Conservation (phyloP, 768 basidiomycete species). For the Boletus sp. region DNA sequence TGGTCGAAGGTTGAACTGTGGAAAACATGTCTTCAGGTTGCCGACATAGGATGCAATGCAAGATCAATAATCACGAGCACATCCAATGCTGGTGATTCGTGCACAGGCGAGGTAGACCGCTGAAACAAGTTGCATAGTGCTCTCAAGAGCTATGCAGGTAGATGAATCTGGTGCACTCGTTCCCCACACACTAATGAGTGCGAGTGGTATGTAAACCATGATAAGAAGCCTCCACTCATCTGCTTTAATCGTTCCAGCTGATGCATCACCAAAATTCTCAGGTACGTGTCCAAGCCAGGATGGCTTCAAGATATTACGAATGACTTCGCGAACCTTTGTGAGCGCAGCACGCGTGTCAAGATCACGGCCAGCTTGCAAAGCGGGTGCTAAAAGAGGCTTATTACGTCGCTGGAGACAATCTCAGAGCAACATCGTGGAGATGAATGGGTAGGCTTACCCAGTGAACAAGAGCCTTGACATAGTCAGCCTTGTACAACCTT, state of each 20-base stretch:
- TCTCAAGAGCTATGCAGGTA: conserved; percentile 2
- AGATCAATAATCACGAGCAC: conserved; percentile 7
- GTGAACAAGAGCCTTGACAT: not conserved
- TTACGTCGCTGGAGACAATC: not conserved
- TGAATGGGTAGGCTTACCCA: conserved; percentile 5
- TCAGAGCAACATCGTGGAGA: too few species aligned
- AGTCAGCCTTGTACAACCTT: conserved; percentile 1
- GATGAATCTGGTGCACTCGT: not conserved
- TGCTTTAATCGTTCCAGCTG: conserved; percentile 36
- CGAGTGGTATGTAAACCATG: conserved; percentile 26
- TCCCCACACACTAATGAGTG: conserved; percentile 29
- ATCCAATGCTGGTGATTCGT: conserved; percentile 3
- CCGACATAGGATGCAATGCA: conserved; percentile 20
- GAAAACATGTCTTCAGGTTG: conserved; percentile 15
- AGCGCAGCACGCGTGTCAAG: too few species aligned
- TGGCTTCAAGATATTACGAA: not conserved
- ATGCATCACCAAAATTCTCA: conserved; percentile 20
- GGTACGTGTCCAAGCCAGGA: conserved; percentile 17
- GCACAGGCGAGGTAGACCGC: conserved; percentile 17
- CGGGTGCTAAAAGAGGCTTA: not conserved
- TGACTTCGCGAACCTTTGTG: not conserved
- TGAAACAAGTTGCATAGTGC: conserved; percentile 18
- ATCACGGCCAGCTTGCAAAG: too few species aligned
- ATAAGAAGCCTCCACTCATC: conserved; percentile 35
- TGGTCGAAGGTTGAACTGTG: conserved; percentile 13